Percentiles rank a stretch among this genome's conserved stretches.
phyloP scores from a whole-genome alignment of 1,284 basidiomycete species.

The Ceratobasidium sp. region DNA sequence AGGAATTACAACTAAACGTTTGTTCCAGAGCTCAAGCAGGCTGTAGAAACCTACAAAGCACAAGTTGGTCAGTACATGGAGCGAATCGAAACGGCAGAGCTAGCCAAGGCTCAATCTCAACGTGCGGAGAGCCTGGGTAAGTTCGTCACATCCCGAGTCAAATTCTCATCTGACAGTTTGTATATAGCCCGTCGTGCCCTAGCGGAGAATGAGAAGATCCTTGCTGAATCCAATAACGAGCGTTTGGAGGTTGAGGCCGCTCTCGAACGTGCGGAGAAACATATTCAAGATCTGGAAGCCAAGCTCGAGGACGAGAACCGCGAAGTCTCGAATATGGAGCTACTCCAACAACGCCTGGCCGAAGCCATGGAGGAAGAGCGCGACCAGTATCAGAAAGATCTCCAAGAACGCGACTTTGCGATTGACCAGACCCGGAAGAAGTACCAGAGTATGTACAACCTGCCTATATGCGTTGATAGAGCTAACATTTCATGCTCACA shows the following conservation, averaged over 20 bases:
- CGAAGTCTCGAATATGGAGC: slow-evolving; percentile 74
- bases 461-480: slow-evolving; percentile 31
- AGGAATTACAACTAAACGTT: not conserved
- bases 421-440: slow-evolving; percentile 85
- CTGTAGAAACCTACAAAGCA: slow-evolving; percentile 73
- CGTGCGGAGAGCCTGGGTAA: slow-evolving; percentile 75
- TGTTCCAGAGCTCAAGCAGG: slow-evolving; percentile 67
- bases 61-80: slow-evolving; percentile 73
- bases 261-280: slow-evolving; percentile 67
- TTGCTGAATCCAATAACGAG: slow-evolving; percentile 67
- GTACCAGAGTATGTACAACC: slow-evolving; percentile 72
- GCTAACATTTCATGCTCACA: slow-evolving; percentile 53
- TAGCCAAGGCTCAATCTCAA: slow-evolving; percentile 73
- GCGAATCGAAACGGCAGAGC: slow-evolving; percentile 77
- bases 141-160: slow-evolving; percentile 49
- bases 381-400: slow-evolving; percentile 80
- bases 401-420: slow-evolving; percentile 80
- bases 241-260: slow-evolving; percentile 68
- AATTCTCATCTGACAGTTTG: slow-evolving; percentile 43
- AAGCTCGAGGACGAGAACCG: slow-evolving; percentile 77
- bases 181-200: slow-evolving; percentile 70
- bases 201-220: slow-evolving; percentile 72
- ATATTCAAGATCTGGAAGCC: slow-evolving; percentile 71
- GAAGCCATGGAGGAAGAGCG: slow-evolving; percentile 83
- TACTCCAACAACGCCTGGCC: slow-evolving; percentile 72